These are phyloP conservation scores for Catharanthus roseus DNA, from an alignment of 257 asterid genomes.

Conservation along the genomic window DNA sequence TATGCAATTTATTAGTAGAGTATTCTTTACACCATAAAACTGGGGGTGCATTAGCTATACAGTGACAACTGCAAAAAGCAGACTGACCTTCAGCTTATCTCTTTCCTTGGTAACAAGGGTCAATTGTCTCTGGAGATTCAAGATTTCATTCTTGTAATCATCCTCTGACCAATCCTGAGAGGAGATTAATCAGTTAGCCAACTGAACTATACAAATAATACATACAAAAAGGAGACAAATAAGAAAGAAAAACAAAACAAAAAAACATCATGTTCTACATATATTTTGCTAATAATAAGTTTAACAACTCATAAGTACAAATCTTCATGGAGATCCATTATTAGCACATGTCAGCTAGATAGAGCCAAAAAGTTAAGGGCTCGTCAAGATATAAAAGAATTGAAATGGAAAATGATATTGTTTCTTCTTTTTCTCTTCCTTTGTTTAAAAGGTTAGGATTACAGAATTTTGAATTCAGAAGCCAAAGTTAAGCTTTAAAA, in stretches of 20 bases:
- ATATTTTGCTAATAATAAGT: neutral
- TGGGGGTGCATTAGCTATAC: neutral
- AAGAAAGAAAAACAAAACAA: neutral
- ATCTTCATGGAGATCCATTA: neutral
- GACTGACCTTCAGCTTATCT: slow-evolving; percentile 70
- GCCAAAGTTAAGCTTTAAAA: neutral
- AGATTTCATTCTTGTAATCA: slow-evolving; percentile 51
- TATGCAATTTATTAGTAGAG: neutral
- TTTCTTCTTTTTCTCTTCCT: neutral
- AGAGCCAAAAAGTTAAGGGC: neutral
- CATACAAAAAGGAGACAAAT: neutral
- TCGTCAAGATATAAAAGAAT: neutral
- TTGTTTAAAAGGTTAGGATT: neutral
- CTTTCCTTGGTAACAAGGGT: slow-evolving; percentile 61
- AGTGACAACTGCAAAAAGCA: neutral
- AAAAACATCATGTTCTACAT: neutral
- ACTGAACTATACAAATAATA: neutral
- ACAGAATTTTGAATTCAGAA: neutral
- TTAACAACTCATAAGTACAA: neutral
- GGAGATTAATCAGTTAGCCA: neutral
- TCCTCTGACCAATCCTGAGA: slow-evolving; percentile 55
- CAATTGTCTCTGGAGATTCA: slow-evolving; percentile 59
- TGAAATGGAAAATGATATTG: neutral
- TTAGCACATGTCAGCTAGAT: neutral
- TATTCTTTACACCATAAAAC: neutral